Base-by-base conservation (phyloP, 441 rosid species). In the Gossypium laxum region DNA sequence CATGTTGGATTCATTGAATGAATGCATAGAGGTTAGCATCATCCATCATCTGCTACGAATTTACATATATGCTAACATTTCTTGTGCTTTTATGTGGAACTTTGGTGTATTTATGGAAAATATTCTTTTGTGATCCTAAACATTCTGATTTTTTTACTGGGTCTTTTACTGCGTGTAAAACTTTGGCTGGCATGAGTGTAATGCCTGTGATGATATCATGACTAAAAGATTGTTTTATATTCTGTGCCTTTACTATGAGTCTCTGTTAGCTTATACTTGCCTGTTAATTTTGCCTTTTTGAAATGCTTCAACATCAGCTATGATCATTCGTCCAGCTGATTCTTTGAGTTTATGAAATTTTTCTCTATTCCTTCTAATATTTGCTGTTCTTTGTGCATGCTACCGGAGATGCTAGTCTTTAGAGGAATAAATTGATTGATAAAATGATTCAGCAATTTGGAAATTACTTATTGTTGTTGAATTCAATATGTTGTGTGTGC, bases 1-100 rank as follows among this genome's bases (percentile, higher is more conserved):
- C 76, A 76, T 85, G 86, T 72, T 86, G 82, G 90, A 80, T 70
- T 77, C 90, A 14, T 71, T 86, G 70, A 86, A 83, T 65, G 90
- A 86, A 72, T 85, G 87, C 64, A 32, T 85, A 69, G 87, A 86
- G 88, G 90, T 83, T 69, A 41, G 84, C n/a, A 3, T 83, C 18
- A 58, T 14, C 28, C 45, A 14, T 62, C 50, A 19, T 4, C 14
- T 38, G 26, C 57, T 67, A 59, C 28, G 22, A 38, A 43, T 15
- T 10, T 56, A 30, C 8, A 15, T 8, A 8, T 4, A 17, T 34
- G 38, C 21, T 45, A 22, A 24, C 69, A 22, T 19, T 28, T 48
- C 1, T 48, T 48, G 17, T 66, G 69, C 51, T 65, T 22, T 8
- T 15, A 15, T 15, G 22, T 26, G 38, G 43, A 67, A 24, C 70